Base-by-base conservation (phyloP, 345 rosid species). In the Populus deltoides region DNA sequence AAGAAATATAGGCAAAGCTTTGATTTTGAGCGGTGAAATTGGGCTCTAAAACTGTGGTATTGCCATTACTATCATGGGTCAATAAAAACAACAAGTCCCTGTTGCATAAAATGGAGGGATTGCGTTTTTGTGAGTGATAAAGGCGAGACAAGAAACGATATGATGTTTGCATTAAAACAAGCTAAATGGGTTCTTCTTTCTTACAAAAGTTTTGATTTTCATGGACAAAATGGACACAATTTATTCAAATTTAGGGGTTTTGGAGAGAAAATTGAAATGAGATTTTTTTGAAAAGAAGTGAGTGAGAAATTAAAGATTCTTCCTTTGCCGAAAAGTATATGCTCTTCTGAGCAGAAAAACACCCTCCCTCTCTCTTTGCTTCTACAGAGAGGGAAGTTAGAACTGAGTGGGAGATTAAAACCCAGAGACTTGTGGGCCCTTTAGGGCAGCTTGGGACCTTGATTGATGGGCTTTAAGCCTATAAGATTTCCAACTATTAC, bases 81-180 rank as follows among this genome's bases (percentile, higher is more conserved):
- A 75, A 47, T 7, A 31, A 31, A 45, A 57, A 73, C 7, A 51
- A 69, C 68, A 39, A 70, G 38, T 77, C 75, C 35, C 25, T 61
- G 43, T 39, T 69, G 59, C 38, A 29, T 29, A 72, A n/a, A 78
- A 53, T 41, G 51, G 41, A 17, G 72, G 79, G 68, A 75, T 77
- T 8, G 73, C 71, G 85, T 49, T 79, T 82, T 29, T 83, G 82
- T 59, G 88, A 85, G 17, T 76, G 86, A 75, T 83, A 85, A 5
- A 90, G 83, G 68, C 92, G 92, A 80, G 89, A 85, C 74, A 93
- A 70, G 36, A 89, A 68, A 47, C 88, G 84, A 53, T 81, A 75
- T 63, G 90, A 83, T 55, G 86, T 71, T 81, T 83, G 91, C 94
- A 90, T 89, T 66, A 72, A 65, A 47, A 45, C 71, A 33, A 71